Base-by-base conservation (phyloP, 805 yeast species). In the Saturnispora ahearnii region DNA sequence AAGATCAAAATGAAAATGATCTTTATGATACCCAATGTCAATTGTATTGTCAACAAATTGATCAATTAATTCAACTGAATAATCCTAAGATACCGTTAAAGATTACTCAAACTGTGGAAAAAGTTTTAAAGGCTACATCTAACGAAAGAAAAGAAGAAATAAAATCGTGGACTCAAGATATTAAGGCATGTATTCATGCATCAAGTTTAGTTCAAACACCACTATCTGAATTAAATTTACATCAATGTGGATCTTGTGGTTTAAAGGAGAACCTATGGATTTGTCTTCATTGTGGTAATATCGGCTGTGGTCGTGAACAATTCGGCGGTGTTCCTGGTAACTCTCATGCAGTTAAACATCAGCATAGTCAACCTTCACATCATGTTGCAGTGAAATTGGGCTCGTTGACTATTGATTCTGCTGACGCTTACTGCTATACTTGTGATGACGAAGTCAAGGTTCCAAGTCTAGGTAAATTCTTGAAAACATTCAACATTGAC, bases 301-400 rank as follows among this genome's bases (percentile, higher is more conserved):
- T 89, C 10, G 96, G 96, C 4, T 93, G 99, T 68, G 99, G 99
- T 5, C 73, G 99, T 55, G 81, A 82, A 31, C 99, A 93, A 65
- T 87, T 86, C 61, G 99, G 98, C 33, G 91, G 95, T 24, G 79
- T 85, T 11, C 84, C 89, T n/a, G 99, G 99, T 5, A 80, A 91
- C 61, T 82, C 96, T 0, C 99, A 93, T 64, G 98, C 96, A 0
- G 68, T 91, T 52, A 62, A 66, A 0, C 99, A 93, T 66, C 82
- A 64, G 60, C 78, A 82, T 36, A 34, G 53, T 0, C 46, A 60
- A 11, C 56, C 77, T 0, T 72, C 71, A 0, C 99, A 93, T 66
- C 78, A 87, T 2, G 79, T 90, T 15, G 96, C 97, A 0, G 86
- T 90, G 7, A 93, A 93, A 60, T 68, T 93, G 43, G 99, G 99